These are phyloP conservation scores for Thielaviopsis euricoi DNA, from an alignment of 2,329 filamentous ascomycete genomes.

Conservation along the genomic window DNA sequence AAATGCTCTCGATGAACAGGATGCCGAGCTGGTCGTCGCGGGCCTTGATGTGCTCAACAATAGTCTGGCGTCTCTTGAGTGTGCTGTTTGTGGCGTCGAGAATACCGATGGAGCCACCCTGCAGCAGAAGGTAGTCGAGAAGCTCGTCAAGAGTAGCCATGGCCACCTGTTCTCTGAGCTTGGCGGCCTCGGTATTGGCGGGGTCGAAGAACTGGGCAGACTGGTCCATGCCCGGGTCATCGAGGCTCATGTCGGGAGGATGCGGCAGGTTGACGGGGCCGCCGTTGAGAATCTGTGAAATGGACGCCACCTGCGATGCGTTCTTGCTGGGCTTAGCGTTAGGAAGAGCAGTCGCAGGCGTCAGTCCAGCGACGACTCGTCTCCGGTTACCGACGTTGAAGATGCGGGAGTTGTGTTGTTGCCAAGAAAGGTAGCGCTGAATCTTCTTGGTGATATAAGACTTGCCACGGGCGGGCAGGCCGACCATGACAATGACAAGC, in stretches of 20 bases:
- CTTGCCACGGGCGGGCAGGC: slow-evolving; percentile 84
- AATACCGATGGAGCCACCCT: slow-evolving; percentile 80
- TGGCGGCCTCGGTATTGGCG: slow-evolving; percentile 63
- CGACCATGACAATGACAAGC: slow-evolving; percentile 96
- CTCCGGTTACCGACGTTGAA: slow-evolving; percentile 95
- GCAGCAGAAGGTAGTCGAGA: slow-evolving; percentile 68
- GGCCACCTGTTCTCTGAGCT: slow-evolving; percentile 78
- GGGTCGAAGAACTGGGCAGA: slow-evolving; percentile 91
- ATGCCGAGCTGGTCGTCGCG: slow-evolving; percentile 80
- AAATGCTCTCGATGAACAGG: slow-evolving; percentile 89
- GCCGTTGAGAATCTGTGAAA: slow-evolving; percentile 34
- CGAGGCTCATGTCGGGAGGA: slow-evolving; percentile 9
- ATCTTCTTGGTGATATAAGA: slow-evolving; percentile 99
- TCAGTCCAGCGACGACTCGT: slow-evolving; percentile 55
- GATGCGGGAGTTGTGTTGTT: slow-evolving; percentile 87
- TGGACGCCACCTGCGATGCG: slow-evolving; percentile 36
- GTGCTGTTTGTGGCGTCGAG: slow-evolving; percentile 97
- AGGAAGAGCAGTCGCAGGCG: slow-evolving; percentile 15
- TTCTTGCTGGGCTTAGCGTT: slow-evolving; percentile 23
- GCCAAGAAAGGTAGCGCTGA: slow-evolving; percentile 86
- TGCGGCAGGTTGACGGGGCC: slow-evolving; percentile 22
- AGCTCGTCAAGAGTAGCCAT: slow-evolving; percentile 86
- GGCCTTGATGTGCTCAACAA: slow-evolving; percentile 68
- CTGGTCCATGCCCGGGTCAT: slow-evolving; percentile 45
- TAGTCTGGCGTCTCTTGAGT: slow-evolving; percentile 61